phyloP scores from a whole-genome alignment of 2,329 filamentous ascomycete genomes.

The Fusarium foetens region DNA sequence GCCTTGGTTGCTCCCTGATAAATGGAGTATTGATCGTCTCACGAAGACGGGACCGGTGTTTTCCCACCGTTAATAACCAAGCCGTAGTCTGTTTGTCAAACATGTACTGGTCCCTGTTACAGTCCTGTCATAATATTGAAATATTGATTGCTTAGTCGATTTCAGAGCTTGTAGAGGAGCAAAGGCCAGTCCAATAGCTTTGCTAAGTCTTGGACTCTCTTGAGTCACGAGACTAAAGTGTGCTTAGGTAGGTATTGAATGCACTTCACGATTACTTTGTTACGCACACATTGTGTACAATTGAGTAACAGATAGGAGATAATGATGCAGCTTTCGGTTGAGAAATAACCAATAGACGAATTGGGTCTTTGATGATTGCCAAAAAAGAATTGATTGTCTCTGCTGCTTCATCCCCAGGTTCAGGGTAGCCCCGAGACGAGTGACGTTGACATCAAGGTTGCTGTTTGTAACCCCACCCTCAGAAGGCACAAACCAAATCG shows the following conservation, averaged over 20 bases:
- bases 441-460: constrained; percentile 44
- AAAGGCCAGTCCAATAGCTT: not conserved
- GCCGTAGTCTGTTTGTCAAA: not conserved
- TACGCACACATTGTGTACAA: not conserved
- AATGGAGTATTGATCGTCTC: not conserved
- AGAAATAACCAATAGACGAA: not conserved
- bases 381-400: not conserved
- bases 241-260: not conserved
- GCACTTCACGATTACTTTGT: not conserved
- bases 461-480: constrained; percentile 37
- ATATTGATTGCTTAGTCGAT: not conserved
- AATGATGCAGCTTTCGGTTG: not conserved
- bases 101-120: not conserved
- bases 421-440: constrained; percentile 33
- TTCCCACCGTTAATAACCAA: not conserved
- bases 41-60: not conserved
- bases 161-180: too few species aligned
- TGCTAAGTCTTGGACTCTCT: too few species aligned
- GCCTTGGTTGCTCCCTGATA: not conserved
- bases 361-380: not conserved
- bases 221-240: not conserved
- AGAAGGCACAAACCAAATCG: constrained; percentile 39
- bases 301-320: not conserved
- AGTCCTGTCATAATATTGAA: not conserved
- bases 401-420: constrained; percentile 20